Evolutionary conservation across 495 filamentous ascomycete species (phyloP).

Genomic region (Jackrogersella minutella): DNA sequence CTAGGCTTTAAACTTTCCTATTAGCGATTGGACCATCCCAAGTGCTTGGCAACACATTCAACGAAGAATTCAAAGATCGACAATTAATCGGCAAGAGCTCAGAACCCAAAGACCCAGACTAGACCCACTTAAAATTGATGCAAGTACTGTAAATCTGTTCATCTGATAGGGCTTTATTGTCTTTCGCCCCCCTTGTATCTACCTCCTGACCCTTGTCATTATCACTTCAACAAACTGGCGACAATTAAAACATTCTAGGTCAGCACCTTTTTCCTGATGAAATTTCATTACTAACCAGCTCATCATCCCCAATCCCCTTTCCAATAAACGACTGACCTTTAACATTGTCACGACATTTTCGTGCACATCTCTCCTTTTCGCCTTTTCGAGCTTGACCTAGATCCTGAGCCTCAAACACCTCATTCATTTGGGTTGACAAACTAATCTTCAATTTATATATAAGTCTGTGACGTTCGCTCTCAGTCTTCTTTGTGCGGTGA

Average conservation of each 20-base stretch:
- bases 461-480: not conserved
- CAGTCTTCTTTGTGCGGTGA: constrained; percentile 7
- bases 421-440: not conserved
- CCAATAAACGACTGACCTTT: constrained; percentile 7
- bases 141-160: constrained; percentile 29
- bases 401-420: not conserved
- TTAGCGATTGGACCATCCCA: not conserved
- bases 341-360: constrained; percentile 22
- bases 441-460: constrained; percentile 11
- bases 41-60: not conserved
- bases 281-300: constrained; percentile 26
- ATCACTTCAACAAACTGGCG: constrained; percentile 22
- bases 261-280: constrained; percentile 21
- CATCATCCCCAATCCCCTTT: no score
- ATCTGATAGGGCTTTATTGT: constrained; percentile 37
- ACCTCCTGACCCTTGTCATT: constrained; percentile 26
- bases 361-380: constrained; percentile 15
- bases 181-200: constrained; percentile 12
- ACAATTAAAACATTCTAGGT: constrained; percentile 32
- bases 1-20: not conserved
- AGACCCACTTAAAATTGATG: constrained; percentile 28
- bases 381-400: constrained; percentile 6
- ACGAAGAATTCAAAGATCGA: constrained; percentile 3
- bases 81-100: constrained; percentile 30
- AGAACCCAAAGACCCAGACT: constrained; percentile 1